Percentiles rank a stretch among this genome's conserved stretches.
These are phyloP conservation scores for Collybia sordida DNA, from an alignment of 768 basidiomycete genomes.

Conservation along the genomic window DNA sequence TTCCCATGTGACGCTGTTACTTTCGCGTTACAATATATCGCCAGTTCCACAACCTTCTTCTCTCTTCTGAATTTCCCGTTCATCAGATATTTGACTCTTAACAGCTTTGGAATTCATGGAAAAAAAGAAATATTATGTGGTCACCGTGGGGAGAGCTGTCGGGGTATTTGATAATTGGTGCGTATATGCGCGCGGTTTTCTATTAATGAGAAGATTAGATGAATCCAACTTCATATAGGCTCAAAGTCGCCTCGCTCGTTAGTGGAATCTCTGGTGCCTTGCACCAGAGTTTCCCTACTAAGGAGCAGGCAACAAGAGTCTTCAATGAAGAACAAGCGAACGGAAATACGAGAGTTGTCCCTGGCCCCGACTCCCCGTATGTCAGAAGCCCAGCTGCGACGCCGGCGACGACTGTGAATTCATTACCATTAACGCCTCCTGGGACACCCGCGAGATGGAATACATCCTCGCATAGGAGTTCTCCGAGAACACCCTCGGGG, in stretches of 20 bases:
- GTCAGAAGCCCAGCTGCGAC: neutral
- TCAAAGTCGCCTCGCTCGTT: constrained; percentile 42
- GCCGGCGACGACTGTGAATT: neutral
- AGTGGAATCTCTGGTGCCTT: constrained; percentile 40
- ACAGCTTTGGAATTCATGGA: constrained; percentile 20
- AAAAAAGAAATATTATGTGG: constrained; percentile 41
- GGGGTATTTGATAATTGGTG: constrained; percentile 42
- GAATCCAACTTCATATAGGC: constrained; percentile 29
- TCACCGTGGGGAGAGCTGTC: constrained; percentile 34
- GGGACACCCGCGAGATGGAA: neutral
- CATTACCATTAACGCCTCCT: neutral
- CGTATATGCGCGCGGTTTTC: constrained; percentile 6
- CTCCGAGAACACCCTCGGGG: constrained; percentile 5
- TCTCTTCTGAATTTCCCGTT: constrained; percentile 8
- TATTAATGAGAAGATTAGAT: neutral
- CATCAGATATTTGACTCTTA: neutral
- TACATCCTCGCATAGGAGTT: neutral
- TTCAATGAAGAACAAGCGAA: constrained; percentile 25
- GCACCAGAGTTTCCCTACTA: constrained; percentile 40
- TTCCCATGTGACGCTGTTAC: no score
- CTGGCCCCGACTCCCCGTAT: constrained; percentile 1
- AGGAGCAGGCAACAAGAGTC: constrained; percentile 37
- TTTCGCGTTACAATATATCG: neutral
- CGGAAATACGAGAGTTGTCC: constrained; percentile 29
- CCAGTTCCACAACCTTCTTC: constrained; percentile 10